These are phyloP conservation scores for Phoma sp. DNA, from an alignment of 2,329 filamentous ascomycete species.

Conservation along the genomic window DNA sequence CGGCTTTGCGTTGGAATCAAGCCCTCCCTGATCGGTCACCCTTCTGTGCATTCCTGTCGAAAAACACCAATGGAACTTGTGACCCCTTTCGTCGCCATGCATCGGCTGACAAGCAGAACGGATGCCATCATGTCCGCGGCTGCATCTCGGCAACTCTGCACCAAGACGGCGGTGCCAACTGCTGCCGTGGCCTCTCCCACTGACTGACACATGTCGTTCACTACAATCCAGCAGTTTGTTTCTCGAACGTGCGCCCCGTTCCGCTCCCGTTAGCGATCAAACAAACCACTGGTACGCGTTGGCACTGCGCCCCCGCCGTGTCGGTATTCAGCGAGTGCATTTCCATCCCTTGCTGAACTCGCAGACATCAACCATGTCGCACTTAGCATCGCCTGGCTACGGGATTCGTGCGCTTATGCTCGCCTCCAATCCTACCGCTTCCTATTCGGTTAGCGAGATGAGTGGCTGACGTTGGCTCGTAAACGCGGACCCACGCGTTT, in stretches of 20 bases:
- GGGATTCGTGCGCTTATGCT: constrained; percentile 19
- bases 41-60: constrained; percentile 39
- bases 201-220: constrained; percentile 14
- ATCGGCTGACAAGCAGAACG: constrained; percentile 11
- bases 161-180: background rate
- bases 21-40: constrained; percentile 24
- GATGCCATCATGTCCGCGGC: constrained; percentile 25
- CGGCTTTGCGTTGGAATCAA: constrained; percentile 16
- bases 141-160: constrained; percentile 15
- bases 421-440: constrained; percentile 25
- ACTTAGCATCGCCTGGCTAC: constrained; percentile 18
- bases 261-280: constrained; percentile 36
- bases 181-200: background rate
- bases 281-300: constrained; percentile 26
- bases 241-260: constrained; percentile 31
- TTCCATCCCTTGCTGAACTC: constrained; percentile 13
- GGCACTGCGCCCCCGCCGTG: constrained; percentile 22
- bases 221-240: constrained; percentile 25
- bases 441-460: constrained; percentile 24
- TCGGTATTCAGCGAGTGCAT: constrained; percentile 18
- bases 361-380: constrained; percentile 11
- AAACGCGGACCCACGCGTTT: constrained; percentile 32
- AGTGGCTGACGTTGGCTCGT: constrained; percentile 17
- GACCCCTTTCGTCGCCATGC: constrained; percentile 17
- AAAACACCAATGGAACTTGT: constrained; percentile 18